A percentile compares a stretch with the other conserved stretches of the same genome.
Conservation (phyloP, 2,329 filamentous ascomycete species). For the Emmonsiellopsis sp. region DNA sequence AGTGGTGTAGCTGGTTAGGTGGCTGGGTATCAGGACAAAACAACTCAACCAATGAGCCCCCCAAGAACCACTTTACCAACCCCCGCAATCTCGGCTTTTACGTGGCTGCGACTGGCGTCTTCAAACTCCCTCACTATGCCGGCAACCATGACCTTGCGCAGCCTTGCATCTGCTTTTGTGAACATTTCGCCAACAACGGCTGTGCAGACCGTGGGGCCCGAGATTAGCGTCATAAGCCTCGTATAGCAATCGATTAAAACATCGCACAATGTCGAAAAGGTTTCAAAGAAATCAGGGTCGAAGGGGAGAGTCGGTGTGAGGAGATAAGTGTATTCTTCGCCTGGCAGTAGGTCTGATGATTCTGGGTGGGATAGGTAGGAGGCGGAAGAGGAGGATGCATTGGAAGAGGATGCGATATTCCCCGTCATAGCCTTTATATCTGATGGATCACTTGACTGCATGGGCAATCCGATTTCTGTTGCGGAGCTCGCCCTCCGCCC, state of each 20-base stretch:
- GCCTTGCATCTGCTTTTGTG: constrained; percentile 72
- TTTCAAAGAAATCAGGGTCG: constrained; percentile 94
- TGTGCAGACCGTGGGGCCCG: constrained; percentile 63
- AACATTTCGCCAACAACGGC: constrained; percentile 72
- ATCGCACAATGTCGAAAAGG: constrained; percentile 90
- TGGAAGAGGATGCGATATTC: constrained; percentile 28
- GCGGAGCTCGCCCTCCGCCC: constrained; percentile 49
- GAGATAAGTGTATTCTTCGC: constrained; percentile 80
- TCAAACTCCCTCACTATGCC: constrained; percentile 89
- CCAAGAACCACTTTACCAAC: constrained; percentile 84
- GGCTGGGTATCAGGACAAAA: not conserved
- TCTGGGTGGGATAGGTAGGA: constrained; percentile 39
- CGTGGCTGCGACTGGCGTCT: constrained; percentile 65
- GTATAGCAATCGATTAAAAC: constrained; percentile 89
- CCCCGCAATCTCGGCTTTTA: constrained; percentile 72
- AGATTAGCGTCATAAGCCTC: constrained; percentile 63
- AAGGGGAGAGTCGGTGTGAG: constrained; percentile 90
- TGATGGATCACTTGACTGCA: constrained; percentile 38
- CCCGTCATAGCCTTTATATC: constrained; percentile 39
- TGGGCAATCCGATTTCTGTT: constrained; percentile 49
- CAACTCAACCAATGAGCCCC: constrained; percentile 55
- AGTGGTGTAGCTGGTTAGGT: not conserved
- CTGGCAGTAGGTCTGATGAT: constrained; percentile 56
- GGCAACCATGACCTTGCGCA: constrained; percentile 82
- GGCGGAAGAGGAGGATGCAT: constrained; percentile 27